Base-by-base conservation (phyloP, 768 basidiomycete species). In the Rhodotorula babjevae region DNA sequence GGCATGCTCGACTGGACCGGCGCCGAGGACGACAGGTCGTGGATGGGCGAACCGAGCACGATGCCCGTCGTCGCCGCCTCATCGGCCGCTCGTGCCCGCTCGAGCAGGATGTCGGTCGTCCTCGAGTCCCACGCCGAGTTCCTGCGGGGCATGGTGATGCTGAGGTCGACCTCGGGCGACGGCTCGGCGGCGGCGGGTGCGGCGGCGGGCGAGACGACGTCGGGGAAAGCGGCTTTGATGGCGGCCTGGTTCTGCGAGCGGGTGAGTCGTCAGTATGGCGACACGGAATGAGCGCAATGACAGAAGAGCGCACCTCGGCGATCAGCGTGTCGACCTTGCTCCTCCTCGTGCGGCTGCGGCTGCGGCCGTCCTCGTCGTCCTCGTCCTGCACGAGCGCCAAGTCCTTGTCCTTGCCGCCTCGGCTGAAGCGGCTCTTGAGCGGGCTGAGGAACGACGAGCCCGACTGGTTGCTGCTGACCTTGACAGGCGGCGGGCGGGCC, bases 361-460 rank as follows among this genome's bases (percentile, higher is more conserved):
- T 19, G 9, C 44, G 25, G 31, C 27, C 50, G 4, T 65, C 64
- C 44, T 14, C 56, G 4, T 18, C 31, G 5, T 21, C 6, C 49
- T 21, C 29, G 6, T 47, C 64, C 33, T 19, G 16, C 3, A 21
- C 56, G 46, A 31, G 15, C 46, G 29, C 11, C 1, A 1, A 25
- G 21, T 58, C 64, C 64, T 57, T 65, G 7, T 52, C 29, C 7
- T 49, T n/a, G 14, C 27, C 53, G 4, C n/a, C 42, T n/a, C 9
- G 15, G 15, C 57, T 47, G 29, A 66, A 58, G 31, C 36, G 19
- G 9, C 18, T 19, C 36, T 52, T 49, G 33, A 66, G 47, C 4
- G 65, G 57, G 16, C 23, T 33, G 31, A 66, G n/a, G 58, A 66
- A 66, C 27, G 47, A 50, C 19, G 44, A 16, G 42, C 33, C 44